Base-by-base conservation (phyloP, 305 asterid genomes). In the Rubia balearica region DNA sequence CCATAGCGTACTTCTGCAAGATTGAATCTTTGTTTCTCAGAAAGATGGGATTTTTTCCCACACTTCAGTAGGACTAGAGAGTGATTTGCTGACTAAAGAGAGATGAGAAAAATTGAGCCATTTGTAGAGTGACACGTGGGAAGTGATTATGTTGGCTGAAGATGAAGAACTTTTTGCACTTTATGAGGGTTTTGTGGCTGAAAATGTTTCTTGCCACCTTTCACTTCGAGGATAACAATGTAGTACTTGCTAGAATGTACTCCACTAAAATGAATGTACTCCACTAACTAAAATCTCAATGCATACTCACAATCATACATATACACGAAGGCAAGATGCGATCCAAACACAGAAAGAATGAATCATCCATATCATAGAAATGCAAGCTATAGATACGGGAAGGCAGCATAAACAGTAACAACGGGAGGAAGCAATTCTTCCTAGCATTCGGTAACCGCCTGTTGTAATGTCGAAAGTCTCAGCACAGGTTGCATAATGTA, bases 1-100 rank as follows among this genome's bases (percentile, higher is more conserved):
- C 90, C 99, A 94, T 94, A 69, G 82, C 79, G 76, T 76, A 68
- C 73, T 42, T 64, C 51, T 74, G 73, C 72, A 70, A 67, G 76
- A 76, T 55, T 67, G 71, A 40, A 62, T 64, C 51, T 75, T 60
- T 27, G 36, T 30, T 30, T 30, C 65, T 63, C 46, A 22, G 57
- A 49, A 69, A 57, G 33, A 41, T 61, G 70, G 22, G 57, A 51
- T 51, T 51, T 51, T 51, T 16, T 22, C 57, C 57, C 16, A 22
- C 16, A 0, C 43, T 36, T 61, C 78, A 57, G 76, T 33, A n/a
- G 67, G 21, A 14, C 13, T 3, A 6, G 65, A 67, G 72, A 65
- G 73, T 16, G 67, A 17, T 60, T 53, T 22, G 83, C 72, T 68
- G 89, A 84, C 70, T 71, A 68, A 83, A 84, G 40, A 62, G 71